Conservation (phyloP, 148 eudicot species). For the Cornus florida region DNA sequence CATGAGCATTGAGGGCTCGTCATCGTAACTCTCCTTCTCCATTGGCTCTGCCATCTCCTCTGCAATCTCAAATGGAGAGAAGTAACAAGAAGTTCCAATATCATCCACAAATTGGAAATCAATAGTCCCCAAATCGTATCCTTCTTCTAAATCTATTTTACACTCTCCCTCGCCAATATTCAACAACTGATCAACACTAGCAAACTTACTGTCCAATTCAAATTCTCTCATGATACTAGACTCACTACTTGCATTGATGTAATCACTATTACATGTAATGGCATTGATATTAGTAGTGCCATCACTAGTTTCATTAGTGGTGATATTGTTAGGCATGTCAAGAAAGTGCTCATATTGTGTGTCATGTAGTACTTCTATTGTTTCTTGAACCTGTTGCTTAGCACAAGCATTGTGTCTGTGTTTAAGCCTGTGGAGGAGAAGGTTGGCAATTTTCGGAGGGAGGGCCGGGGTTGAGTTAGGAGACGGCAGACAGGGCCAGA, state of each 20-base stretch:
- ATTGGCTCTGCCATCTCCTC: slow-evolving; percentile 30
- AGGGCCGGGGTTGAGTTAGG: slow-evolving; percentile 34
- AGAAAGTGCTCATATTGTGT: slow-evolving; percentile 29
- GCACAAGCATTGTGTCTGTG: slow-evolving; percentile 24
- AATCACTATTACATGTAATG: background rate
- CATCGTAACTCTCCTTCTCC: slow-evolving; percentile 14
- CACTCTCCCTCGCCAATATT: slow-evolving; percentile 11
- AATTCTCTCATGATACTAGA: slow-evolving; percentile 4
- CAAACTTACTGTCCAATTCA: background rate
- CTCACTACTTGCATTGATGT: slow-evolving; percentile 1
- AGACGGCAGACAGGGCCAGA: slow-evolving; percentile 36
- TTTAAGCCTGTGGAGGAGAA: slow-evolving; percentile 45
- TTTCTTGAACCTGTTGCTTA: slow-evolving; percentile 5
- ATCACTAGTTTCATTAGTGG: background rate
- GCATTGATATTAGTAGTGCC: background rate
- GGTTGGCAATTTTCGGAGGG: slow-evolving; percentile 42
- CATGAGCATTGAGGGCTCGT: slow-evolving; percentile 26
- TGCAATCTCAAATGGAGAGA: slow-evolving; percentile 31
- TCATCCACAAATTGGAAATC: slow-evolving; percentile 37
- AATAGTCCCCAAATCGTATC: background rate
- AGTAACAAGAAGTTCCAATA: slow-evolving; percentile 11
- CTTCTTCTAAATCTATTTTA: slow-evolving; percentile 11
- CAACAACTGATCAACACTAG: slow-evolving; percentile 4
- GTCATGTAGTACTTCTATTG: slow-evolving; percentile 4
- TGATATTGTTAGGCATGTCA: background rate